Base-by-base conservation (phyloP, 768 basidiomycete species). In the Collybia mongolica region DNA sequence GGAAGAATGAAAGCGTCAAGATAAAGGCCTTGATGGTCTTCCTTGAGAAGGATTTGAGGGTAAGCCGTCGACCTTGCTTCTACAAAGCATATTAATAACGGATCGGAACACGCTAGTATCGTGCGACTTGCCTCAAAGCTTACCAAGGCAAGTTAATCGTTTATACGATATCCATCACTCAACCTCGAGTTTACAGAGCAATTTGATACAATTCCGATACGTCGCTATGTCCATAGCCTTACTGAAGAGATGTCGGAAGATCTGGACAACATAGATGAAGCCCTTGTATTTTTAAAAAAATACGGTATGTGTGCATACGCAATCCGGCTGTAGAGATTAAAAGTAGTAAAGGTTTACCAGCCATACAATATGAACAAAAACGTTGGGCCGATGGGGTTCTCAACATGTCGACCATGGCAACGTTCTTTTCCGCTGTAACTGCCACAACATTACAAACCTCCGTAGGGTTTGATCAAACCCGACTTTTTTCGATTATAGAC, bases 391-490 rank as follows among this genome's bases (percentile, higher is more conserved):
- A 59, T 9, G 42, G 44, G 8, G 28, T 56, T 24, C 20, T 51
- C 5, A 59, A 52, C 17, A 40, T 65, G 20, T 53, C 58, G 2
- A 59, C 62, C 7, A 49, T 60, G 5, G 54, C 64, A 0, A 65
- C 62, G 5, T 64, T 68, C 45, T 66, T 68, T 49, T 66, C 66
- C 0, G 65, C 61, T 3, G 66, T 66, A 14, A 65, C 64, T 6
- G 65, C 62, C 15, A 60, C 56, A 9, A 60, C 40, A 9, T 46
- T 65, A 17, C 56, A 59, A 44, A 58, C 51, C 17, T 57, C 59
- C 4, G 20, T 51, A 37, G 45, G 38, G 18, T 28, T 39, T 28
- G 23, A 44, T 42, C 19, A 24, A 17, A 28, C 29, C 17, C 11
- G 29, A 5, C 9, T 40, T 11, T 47, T 49, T 20, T 54, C 17